Percentiles rank a stretch among this genome's conserved stretches.
These are phyloP conservation scores for Myxozyma udenii DNA, from an alignment of 805 yeast genomes.

Conservation along the genomic window DNA sequence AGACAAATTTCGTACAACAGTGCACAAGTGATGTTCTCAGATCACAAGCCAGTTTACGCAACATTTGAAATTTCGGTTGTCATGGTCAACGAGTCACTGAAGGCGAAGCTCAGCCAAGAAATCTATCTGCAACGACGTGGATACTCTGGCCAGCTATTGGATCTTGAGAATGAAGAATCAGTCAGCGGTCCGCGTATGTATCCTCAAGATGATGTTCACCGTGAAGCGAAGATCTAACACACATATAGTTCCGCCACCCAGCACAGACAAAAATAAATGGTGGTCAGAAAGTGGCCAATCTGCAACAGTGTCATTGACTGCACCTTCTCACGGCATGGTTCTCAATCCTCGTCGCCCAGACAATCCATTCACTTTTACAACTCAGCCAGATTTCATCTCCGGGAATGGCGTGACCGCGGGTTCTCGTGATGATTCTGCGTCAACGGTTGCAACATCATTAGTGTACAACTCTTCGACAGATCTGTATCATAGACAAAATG, in stretches of 20 bases:
- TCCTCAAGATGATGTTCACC: neutral
- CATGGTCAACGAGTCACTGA: slow-evolving; percentile 63
- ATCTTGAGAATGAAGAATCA: slow-evolving; percentile 27
- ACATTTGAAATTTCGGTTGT: slow-evolving; percentile 65
- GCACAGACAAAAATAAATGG: slow-evolving; percentile 81
- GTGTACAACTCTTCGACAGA: no score
- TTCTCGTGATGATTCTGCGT: slow-evolving; percentile 3
- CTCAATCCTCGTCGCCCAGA: slow-evolving; percentile 67
- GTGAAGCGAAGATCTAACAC: no score
- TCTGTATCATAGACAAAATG: no score
- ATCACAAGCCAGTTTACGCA: slow-evolving; percentile 90
- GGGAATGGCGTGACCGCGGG: neutral
- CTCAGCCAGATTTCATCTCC: slow-evolving; percentile 50
- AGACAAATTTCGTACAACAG: slow-evolving; percentile 68
- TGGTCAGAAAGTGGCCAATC: slow-evolving; percentile 80
- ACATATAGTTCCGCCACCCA: slow-evolving; percentile 73
- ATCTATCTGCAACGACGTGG: slow-evolving; percentile 58
- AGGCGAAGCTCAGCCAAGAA: slow-evolving; percentile 52
- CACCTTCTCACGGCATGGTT: slow-evolving; percentile 44
- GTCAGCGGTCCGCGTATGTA: slow-evolving; percentile 26
- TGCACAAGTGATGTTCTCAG: slow-evolving; percentile 62
- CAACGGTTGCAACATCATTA: neutral
- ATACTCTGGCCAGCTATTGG: slow-evolving; percentile 39
- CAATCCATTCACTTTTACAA: slow-evolving; percentile 66
- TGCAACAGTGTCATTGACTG: slow-evolving; percentile 60